Base-by-base conservation (phyloP, 768 basidiomycete genomes). In the Mycena rosella region DNA sequence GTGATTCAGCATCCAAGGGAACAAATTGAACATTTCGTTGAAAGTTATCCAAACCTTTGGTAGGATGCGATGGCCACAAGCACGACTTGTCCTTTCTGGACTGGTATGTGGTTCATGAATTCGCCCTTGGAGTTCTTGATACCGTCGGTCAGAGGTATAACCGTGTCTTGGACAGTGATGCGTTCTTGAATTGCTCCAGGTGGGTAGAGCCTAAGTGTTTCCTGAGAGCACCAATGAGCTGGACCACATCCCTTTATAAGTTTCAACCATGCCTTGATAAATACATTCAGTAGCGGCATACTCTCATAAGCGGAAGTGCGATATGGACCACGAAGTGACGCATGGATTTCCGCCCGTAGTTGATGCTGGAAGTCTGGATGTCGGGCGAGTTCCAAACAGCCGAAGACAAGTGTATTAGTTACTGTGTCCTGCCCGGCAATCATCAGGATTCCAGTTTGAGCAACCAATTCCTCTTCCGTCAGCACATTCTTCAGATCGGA, bases 271-370 rank as follows among this genome's bases (percentile, higher is more conserved):
- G 64, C 69, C 38, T 71, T 71, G 65, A 71, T 60, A 27, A 67
- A 65, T 27, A 65, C 65, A 38, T 67, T 67, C n/a, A 71, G 27
- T 40, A 62, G 48, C 5, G 60, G 42, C 49, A 71, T 52, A 26
- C 9, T 42, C 26, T 67, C 69, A 24, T 55, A 60, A 20, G 34
- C 32, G 11, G 32, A 15, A 2, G 42, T 30, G 2, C 30, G 18
- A 6, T 6, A 34, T 34, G 32, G 32, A 34, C 32, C 32, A 34
- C 32, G 32, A 13, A 17, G 15, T 36, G n/a, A n/a, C 3, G 55
- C 14, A 20, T 44, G 30, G 11, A 70, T 67, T n/a, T 71, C 69
- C 2, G 36, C 56, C 1, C 69, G 53, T 2, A 67, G 26, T 6
- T 26, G 10, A 3, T 44, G 32, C 26, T 67, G 65, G n/a, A 57